A percentile compares a stretch with the other conserved stretches of the same genome.
Conservation (phyloP, 352 stramenopile genomes). For the Hyaloperonospora arabidopsidis region DNA sequence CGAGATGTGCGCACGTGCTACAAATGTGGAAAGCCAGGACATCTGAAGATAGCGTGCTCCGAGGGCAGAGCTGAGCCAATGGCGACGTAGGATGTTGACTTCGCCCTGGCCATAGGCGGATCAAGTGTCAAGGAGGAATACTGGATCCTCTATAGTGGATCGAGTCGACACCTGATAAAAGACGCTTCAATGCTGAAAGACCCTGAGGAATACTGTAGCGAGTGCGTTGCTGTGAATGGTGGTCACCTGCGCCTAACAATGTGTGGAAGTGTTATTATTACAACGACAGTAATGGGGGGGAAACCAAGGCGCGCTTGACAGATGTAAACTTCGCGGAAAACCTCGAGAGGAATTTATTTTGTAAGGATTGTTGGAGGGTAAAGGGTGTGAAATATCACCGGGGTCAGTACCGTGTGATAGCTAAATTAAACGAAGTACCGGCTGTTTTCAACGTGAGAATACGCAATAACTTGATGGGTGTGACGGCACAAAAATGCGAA, state of each 20-base stretch:
- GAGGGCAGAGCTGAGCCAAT: no score
- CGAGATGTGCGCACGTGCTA: no score
- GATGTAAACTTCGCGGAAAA: not conserved
- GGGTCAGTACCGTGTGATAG: not conserved
- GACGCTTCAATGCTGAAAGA: not conserved
- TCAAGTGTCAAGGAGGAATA: no score
- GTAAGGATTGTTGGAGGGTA: slow-evolving; percentile 14
- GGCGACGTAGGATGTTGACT: no score
- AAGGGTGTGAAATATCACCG: slow-evolving; percentile 9
- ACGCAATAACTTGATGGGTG: no score
- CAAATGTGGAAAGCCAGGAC: no score
- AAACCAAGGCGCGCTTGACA: not conserved
- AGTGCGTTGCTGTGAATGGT: not conserved
- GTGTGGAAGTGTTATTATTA: not conserved
- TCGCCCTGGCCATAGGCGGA: no score
- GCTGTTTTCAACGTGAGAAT: no score
- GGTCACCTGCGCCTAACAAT: no score
- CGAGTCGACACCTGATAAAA: not conserved
- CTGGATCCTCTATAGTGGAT: slow-evolving; percentile 6
- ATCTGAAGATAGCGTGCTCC: no score
- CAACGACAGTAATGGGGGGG: not conserved
- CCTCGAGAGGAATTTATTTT: slow-evolving; percentile 23
- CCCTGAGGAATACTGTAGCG: not conserved
- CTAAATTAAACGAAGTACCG: not conserved
- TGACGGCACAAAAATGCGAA: no score